Evolutionary conservation across 192 early-diverging fungal species (phyloP).

Genomic region (Helicostylum pulchrum): DNA sequence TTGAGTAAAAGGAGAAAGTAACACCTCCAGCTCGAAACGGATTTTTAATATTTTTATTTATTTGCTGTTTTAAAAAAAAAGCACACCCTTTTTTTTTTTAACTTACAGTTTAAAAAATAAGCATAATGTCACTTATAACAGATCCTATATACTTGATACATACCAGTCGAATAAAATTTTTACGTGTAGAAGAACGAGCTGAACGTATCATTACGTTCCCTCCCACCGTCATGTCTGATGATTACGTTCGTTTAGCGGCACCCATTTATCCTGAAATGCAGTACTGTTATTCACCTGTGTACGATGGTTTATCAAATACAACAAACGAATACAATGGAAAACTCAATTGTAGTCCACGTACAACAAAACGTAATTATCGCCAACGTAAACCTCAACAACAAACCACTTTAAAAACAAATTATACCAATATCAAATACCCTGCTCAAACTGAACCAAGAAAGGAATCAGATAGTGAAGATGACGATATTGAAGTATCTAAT

Average conservation of each 20-base stretch:
- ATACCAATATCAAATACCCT: slow-evolving; percentile 23
- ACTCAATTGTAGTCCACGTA: slow-evolving; percentile 29
- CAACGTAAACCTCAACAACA: slow-evolving; percentile 26
- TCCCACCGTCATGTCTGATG: slow-evolving; percentile 51
- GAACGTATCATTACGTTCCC: slow-evolving; percentile 73
- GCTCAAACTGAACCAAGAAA: slow-evolving; percentile 46
- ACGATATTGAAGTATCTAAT: slow-evolving; percentile 11
- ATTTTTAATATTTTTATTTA: too few relatives aligned
- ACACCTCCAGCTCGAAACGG: too few relatives aligned
- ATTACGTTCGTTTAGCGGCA: slow-evolving; percentile 58
- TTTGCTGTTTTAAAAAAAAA: neutral
- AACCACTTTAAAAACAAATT: slow-evolving; percentile 13
- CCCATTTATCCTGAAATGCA: slow-evolving; percentile 59
- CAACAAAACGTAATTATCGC: slow-evolving; percentile 23
- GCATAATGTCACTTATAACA: slow-evolving; percentile 62
- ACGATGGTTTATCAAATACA: slow-evolving; percentile 19
- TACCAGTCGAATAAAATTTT: slow-evolving; percentile 70
- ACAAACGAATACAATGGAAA: slow-evolving; percentile 32
- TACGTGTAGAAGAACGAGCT: slow-evolving; percentile 70
- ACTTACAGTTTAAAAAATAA: neutral
- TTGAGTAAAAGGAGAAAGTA: too few relatives aligned
- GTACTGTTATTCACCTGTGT: slow-evolving; percentile 53
- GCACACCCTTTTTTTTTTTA: slow-evolving; percentile 6
- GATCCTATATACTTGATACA: slow-evolving; percentile 75
- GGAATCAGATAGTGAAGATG: slow-evolving; percentile 35